These are phyloP conservation scores for Fusarium equiseti DNA, from an alignment of 2,329 filamentous ascomycete species.

Conservation along the genomic window DNA sequence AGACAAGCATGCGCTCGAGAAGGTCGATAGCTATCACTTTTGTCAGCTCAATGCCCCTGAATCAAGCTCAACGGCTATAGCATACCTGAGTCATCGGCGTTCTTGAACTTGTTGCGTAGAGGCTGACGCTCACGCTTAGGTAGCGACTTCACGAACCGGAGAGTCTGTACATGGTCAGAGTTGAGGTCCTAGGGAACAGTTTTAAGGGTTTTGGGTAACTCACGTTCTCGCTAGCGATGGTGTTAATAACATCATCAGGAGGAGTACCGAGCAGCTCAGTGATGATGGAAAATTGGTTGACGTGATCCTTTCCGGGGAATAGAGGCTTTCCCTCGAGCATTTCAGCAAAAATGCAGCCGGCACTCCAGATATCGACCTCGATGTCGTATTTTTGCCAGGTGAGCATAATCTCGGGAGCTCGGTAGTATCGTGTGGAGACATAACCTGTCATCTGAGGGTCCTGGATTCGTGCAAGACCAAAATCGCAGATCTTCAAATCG, in stretches of 20 bases:
- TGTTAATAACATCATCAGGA: conserved; percentile 98
- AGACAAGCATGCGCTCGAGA: conserved; percentile 96
- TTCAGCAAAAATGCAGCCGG: conserved; percentile 98
- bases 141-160: conserved; percentile 96
- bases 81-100: conserved; percentile 86
- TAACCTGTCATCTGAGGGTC: conserved; percentile 99
- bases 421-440: conserved; percentile 98
- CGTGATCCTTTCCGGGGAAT: conserved; percentile 98
- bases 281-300: conserved; percentile 99
- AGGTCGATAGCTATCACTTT: conserved; percentile 81
- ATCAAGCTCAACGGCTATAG: conserved; percentile 16
- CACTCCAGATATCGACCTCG: conserved; percentile 99
- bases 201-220: conserved; percentile 50
- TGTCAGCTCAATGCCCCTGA: not conserved
- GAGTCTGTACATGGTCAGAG: conserved; percentile 70
- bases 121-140: conserved; percentile 94
- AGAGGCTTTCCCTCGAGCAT: conserved; percentile 99
- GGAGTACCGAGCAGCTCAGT: conserved; percentile 96
- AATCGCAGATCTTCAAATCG: conserved; percentile 99
- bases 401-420: conserved; percentile 99
- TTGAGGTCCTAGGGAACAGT: not conserved
- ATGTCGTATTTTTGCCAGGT: conserved; percentile 99
- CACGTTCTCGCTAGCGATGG: conserved; percentile 97
- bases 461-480: conserved; percentile 95
- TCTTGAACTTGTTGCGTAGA: conserved; percentile 90